Evolutionary conservation across 257 asterid genomes (phyloP), one percentile per base, ranked within the genome.

Genomic region (Gardenia jasminoides): DNA sequence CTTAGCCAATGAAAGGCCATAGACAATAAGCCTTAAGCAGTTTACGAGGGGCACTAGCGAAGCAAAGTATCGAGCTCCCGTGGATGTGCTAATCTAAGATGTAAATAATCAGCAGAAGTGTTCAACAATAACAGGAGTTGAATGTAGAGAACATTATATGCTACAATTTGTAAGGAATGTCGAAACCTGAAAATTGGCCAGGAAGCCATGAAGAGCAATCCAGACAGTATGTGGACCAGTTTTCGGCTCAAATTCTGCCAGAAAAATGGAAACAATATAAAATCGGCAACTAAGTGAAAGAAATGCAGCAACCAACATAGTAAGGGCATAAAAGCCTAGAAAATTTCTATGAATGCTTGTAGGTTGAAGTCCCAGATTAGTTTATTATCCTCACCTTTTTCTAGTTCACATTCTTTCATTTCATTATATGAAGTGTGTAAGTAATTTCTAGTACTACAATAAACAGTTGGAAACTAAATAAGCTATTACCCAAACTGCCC

Each of bases 131-230:
- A 59, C 70, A 15, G 7, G 16, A 36, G 78, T 0, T 36, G 39
- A 41, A 10, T 67, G 47, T 43, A 79, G 58, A 28, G 36, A 13
- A 16, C 22, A 7, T 19, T 1, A 19, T 54, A 15, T 3, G 20
- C 6, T 66, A 31, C 33, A 69, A 19, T 68, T 36, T 50, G 67
- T 22, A 31, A 61, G 74, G 70, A 52, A 82, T 61, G 80, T 72
- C 9, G 64, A 69, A 82, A 95, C 99, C 99, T 95, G 93, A 92
- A 95, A 65, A 95, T 87, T 50, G 98, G 98, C 99, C 99, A 95
- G 52, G 96, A 92, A 76, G 96, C 97, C 85, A 93, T 81, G 77
- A 93, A 95, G 41, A 95, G 92, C 84, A 93, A 80, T 56, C 99
- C 99, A 10, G 97, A 93, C 20, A 93, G 76, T 82, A 95, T 93